A percentile compares a stretch with the other conserved stretches of the same genome.
Conservation (phyloP, 306 rosid species). For the Urtica urens region DNA sequence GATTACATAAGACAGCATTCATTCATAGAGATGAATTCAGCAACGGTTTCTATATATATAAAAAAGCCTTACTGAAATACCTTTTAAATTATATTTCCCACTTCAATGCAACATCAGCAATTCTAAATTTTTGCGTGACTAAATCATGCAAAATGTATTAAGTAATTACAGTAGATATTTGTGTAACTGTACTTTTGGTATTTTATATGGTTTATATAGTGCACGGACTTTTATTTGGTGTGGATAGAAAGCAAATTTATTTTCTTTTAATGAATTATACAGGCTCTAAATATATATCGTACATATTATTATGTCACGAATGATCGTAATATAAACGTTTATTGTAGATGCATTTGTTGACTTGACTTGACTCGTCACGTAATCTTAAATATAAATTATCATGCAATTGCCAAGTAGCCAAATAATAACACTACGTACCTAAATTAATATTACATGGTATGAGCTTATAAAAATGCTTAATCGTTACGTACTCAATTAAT, state of each 20-base stretch:
- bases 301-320: neutral
- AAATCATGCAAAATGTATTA: neutral
- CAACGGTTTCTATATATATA: neutral
- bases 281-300: slow-evolving; percentile 3
- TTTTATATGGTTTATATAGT: no score
- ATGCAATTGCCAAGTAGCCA: neutral
- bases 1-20: slow-evolving; percentile 12
- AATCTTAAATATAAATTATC: no score
- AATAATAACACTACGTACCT: no score
- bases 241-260: neutral
- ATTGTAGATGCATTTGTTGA: neutral
- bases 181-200: no score
- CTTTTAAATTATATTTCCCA: slow-evolving; percentile 21
- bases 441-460: no score
- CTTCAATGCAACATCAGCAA: slow-evolving; percentile 25
- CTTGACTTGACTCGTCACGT: neutral
- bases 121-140: neutral
- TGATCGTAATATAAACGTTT: neutral
- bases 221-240: neutral
- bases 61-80: neutral
- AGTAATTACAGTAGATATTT: no score
- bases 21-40: neutral
- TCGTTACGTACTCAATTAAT: no score
- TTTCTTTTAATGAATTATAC: slow-evolving; percentile 7
- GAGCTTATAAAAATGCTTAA: no score